Evolutionary conservation across 2,329 filamentous ascomycete species (phyloP), one percentile per base, ranked within the genome.

Genomic region (Dothistroma septosporum): DNA sequence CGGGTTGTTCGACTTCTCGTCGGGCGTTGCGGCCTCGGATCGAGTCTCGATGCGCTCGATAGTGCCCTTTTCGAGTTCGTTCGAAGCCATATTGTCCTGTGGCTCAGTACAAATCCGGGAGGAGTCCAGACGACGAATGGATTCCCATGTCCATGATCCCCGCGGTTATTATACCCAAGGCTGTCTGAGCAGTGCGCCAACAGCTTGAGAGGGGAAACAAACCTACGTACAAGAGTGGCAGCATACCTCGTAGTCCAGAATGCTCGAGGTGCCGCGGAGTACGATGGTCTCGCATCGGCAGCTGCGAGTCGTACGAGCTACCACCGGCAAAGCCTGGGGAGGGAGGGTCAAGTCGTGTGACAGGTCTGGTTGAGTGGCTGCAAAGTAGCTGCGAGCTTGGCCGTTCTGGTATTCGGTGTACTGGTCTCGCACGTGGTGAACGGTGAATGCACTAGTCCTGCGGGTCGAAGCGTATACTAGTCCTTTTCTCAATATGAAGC

Each of bases 41-140:
- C 35, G 57, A 2, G 64, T 62, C 32, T 65, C 61, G 33, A 65
- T 50, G 16, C 58, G 61, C 54, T 63, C 63, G 35, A 63, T 56
- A 11, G 28, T 61, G 31, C 49, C 56, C 46, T 65, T 65, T 46
- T 65, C 61, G 33, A 58, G 31, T 31, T 59, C 57, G 33, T 50
- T 14, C 22, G 49, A 28, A 56, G 58, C 53, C 58, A 60, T 60
- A 46, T 52, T 31, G 21, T 47, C 19, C 7, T 31, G 48, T 48
- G 4, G 19, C 46, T 14, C 19, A 48, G 10, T 9, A 4, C 21
- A 4, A 5, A 21, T 12, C 12, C n/a, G 6, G 19, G 4, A 2
- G 46, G 10, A 21, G 46, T n/a, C 7, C 8, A 3, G 46, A 48
- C 19, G 46, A 24, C 21, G 46, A 16, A 11, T 4, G 35, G 4